Evolutionary conservation across 2,329 filamentous ascomycete genomes (phyloP), one percentile per base, ranked within the genome.

Genomic region (Ophiocordyceps camponoti-rufipedis): DNA sequence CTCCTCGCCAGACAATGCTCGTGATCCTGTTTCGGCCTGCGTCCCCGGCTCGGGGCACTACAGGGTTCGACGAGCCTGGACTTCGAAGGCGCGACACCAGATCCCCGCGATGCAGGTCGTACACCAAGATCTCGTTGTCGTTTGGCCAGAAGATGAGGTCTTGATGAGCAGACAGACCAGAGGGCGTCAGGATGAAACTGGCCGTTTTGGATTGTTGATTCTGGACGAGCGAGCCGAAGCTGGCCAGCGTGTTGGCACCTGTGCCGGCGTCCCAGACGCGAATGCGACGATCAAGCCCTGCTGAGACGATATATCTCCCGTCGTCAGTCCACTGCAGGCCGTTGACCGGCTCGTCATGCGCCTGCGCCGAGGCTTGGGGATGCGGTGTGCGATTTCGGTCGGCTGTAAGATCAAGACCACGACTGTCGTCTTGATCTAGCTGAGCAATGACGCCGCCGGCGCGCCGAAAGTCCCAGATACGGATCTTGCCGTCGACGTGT

Each of bases 391-490:
- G 51, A 12, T 46, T 51, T 55, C 57, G 58, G 18, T 57, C 54
- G 10, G 14, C 60, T 58, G 42, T 68, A 59, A 39, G 74, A 39
- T 39, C 60, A 5, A 88, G 59, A 1, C 87, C 88, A 3, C 83
- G 67, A 3, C 78, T 80, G 56, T 95, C 86, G 56, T 94, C 85
- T 62, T 86, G 78, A 56, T 95, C 85, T 2, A 96, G 70, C 39
- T 82, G 72, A 0, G 80, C 85, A 31, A 96, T 68, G 18, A 82
- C 76, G 7, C 80, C 80, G 18, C 82, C 81, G 29, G 85, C 83
- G 31, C 84, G 78, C 4, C 89, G 74, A 28, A 95, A 75, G 58
- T 96, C 89, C 80, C 89, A 96, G 33, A 95, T 68, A 19, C 87
- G 76, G 2, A 88, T 78, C 10, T 78, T 81, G 18, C 88, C 88